Percentiles rank a stretch among this genome's conserved stretches.
phyloP scores from a whole-genome alignment of 192 early-diverging fungal species.

The Ramicandelaber brevisporus region DNA sequence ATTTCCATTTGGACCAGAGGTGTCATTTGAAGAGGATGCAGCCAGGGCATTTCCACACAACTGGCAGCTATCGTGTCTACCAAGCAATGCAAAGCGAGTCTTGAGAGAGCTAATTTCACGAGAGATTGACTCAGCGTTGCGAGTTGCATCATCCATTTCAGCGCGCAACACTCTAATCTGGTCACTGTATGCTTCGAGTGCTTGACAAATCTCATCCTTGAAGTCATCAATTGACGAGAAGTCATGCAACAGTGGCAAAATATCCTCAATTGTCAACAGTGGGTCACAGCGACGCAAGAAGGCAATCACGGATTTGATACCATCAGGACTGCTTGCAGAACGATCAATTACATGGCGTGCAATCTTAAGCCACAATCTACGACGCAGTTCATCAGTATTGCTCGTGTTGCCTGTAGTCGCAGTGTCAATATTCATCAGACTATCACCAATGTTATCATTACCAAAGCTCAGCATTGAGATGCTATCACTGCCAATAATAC shows the following conservation, averaged over 20 bases:
- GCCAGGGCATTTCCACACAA: conserved; percentile 53
- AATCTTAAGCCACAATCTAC: conserved; percentile 82
- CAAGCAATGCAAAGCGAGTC: conserved; percentile 28
- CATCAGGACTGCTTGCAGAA: conserved; percentile 54
- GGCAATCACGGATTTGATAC: conserved; percentile 72
- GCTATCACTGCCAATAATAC: no score
- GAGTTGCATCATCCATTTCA: conserved; percentile 92
- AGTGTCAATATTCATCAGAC: no score
- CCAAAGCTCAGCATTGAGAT: no score
- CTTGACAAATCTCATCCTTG: conserved; percentile 80
- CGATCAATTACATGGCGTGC: conserved; percentile 72
- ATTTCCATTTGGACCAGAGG: no score
- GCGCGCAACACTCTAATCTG: conserved; percentile 67
- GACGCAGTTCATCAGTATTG: conserved; percentile 57
- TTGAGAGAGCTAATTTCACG: conserved; percentile 67
- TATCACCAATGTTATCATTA: no score
- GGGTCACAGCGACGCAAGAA: conserved; percentile 48
- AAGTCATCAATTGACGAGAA: conserved; percentile 95
- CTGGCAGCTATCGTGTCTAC: conserved; percentile 40
- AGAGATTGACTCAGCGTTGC: conserved; percentile 76
- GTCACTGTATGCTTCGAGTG: conserved; percentile 77
- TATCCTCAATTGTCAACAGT: conserved; percentile 78
- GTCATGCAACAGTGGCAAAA: conserved; percentile 90
- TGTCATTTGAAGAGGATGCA: no score
- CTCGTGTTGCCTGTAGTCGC: no score